A percentile compares a stretch with the other conserved stretches of the same genome.
phyloP scores from a whole-genome alignment of 805 yeast genomes.

The Wickerhamiella slavikovae region DNA sequence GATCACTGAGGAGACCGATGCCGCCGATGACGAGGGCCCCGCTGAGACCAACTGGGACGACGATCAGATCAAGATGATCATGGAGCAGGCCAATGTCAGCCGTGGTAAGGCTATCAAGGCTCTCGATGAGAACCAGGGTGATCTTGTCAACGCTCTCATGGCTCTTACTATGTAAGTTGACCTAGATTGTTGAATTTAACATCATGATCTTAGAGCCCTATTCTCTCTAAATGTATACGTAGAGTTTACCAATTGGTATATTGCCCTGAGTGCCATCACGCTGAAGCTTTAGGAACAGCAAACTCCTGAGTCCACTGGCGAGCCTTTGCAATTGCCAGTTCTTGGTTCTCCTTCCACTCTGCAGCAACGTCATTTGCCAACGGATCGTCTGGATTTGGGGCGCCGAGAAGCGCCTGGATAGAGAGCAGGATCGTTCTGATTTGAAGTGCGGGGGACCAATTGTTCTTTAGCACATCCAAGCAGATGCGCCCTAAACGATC shows the following conservation, averaged over 20 bases:
- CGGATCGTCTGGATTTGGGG: conserved; percentile 97
- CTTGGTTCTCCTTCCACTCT: conserved; percentile 80
- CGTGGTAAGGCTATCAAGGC: conserved; percentile 85
- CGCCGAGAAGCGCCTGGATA: conserved; percentile 81
- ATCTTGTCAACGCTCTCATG: conserved; percentile 93
- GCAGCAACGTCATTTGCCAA: conserved; percentile 95
- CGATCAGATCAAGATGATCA: conserved; percentile 66
- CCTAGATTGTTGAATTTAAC: not conserved
- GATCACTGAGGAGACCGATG: conserved; percentile 23
- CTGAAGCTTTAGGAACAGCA: conserved; percentile 19
- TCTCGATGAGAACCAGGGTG: conserved; percentile 71
- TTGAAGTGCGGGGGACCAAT: conserved; percentile 97
- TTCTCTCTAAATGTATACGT: not conserved
- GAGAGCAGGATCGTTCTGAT: conserved; percentile 80
- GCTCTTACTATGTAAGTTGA: conserved; percentile 17
- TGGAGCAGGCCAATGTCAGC: conserved; percentile 80
- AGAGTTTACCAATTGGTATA: not conserved
- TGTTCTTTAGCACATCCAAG: conserved; percentile 78
- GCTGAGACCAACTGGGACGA: conserved; percentile 72
- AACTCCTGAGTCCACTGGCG: conserved; percentile 47
- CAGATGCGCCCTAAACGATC: conserved; percentile 91
- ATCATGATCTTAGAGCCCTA: no score
- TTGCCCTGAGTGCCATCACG: not conserved
- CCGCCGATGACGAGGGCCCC: conserved; percentile 48
- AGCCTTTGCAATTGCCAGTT: conserved; percentile 63